Evolutionary conservation across 2,329 filamentous ascomycete species (phyloP), one percentile per base, ranked within the genome.

Genomic region (Ambrosiella beaveri): DNA sequence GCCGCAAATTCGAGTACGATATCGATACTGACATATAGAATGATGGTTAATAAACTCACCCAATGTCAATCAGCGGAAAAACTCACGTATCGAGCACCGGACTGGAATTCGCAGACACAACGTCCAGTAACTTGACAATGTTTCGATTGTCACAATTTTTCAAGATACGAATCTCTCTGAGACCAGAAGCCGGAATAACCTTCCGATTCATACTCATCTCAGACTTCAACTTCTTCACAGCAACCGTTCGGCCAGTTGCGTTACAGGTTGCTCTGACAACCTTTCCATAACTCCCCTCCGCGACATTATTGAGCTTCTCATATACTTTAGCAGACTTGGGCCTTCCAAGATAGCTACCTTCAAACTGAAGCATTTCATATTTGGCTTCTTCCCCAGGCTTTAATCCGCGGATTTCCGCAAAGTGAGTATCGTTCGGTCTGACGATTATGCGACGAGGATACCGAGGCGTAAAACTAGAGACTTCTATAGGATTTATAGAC

Each of bases 1-100:
- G 97, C 91, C 65, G 96, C 76, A 70, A 97, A 98, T 67, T 96
- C 90, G 77, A 98, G 91, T 62, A 97, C 93, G 59, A 98, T 81
- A 69, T 88, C 94, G 63, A 96, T 85, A 72, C 84, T 88, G 69
- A 27, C 27, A 27, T 27, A 27, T 19, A 37, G 35, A 17, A 38
- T 38, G 19, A 50, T 38, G 17, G 19, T 58, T 56, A 40, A 40
- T 36, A 37, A 17, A 19, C 39, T 39, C n/a, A 17, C 39, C 17
- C 47, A 19, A 44, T 11, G 38, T 39, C 50, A 47, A 54, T 38
- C 5, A 49, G 36, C 38, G 49, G 7, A 27, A 7, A 62, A 63
- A 60, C 70, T 59, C 64, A 79, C 77, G 75, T 79, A 65, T 80
- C 77, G 62, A 77, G 74, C 64, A 71, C 74, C 49, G 70, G 70